Evolutionary conservation across 2,329 filamentous ascomycete genomes (phyloP), one percentile per base, ranked within the genome.

Genomic region (Erysiphe neolycopersici): DNA sequence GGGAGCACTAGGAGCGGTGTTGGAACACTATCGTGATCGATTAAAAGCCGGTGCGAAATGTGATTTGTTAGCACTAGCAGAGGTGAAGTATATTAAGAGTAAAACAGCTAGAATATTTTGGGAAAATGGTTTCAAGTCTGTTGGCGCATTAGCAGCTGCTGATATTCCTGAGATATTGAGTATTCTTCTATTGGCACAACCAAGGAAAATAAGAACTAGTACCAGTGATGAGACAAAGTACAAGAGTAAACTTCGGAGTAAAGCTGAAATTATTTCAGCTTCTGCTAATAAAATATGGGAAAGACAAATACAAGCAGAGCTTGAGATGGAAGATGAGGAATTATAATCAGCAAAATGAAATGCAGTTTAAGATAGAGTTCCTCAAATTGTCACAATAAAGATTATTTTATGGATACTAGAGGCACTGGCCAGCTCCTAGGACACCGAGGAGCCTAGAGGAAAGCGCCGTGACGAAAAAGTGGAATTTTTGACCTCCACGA

Each of bases 11-110:
- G 71, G 73, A 6, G 76, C 74, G 4, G 73, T 77, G 6, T 62
- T 84, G 30, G 76, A 83, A 49, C 79, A 84, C 53, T 83, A 80
- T 60, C 73, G 73, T 0, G 78, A 83, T 57, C 66, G 79, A 18
- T 62, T 85, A 6, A 72, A 74, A 56, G 77, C 78, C 37, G 55
- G 54, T 53, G 79, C 79, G 0, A 70, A 69, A 46, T 67, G 74
- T 0, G 79, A 84, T 52, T 62, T 84, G 14, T 60, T 85, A 10
- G 74, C 74, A 3, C 64, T 84, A 53, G 69, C 78, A 1, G 72
- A 76, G 55, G 72, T 84, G 36, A 73, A 76, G 0, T 83, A 76
- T 53, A 68, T 85, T 51, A 84, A 85, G 57, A 81, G 77, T 53
- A 71, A 76, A 44, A 84, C 79, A 13, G 79, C 79, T 54, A 67